These are phyloP conservation scores for Hibiscus tridactylites DNA, from an alignment of 345 rosid species.

Conservation along the genomic window DNA sequence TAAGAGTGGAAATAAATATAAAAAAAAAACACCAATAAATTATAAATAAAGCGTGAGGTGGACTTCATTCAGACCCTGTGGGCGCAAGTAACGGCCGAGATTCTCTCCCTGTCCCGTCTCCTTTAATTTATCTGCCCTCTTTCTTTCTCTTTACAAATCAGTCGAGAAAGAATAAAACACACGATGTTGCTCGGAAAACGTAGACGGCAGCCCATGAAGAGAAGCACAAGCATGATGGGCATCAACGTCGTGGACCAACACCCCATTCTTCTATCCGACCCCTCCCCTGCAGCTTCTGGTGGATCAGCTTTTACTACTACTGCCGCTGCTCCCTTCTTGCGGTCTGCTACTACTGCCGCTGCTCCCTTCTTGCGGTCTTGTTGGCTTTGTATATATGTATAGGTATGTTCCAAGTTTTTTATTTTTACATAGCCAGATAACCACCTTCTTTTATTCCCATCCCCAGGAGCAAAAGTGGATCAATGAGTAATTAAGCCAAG, in stretches of 20 bases:
- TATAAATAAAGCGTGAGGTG: neutral
- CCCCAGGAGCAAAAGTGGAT: neutral
- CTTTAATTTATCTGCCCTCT: neutral
- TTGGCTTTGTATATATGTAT: constrained; percentile 88
- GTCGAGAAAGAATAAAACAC: neutral
- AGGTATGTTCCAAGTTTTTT: constrained; percentile 27
- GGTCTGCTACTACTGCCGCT: constrained; percentile 15
- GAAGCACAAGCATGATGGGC: constrained; percentile 68
- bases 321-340: too few relatives aligned
- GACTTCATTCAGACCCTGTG: neutral
- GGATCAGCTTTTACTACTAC: neutral
- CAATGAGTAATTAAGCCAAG: neutral
- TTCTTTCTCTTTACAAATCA: neutral
- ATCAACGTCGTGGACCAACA: constrained; percentile 25
- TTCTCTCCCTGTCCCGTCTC: neutral
- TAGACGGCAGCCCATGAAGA: constrained; percentile 48
- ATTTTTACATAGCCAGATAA: too few relatives aligned
- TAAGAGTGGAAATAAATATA: too few relatives aligned
- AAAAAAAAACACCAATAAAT: too few relatives aligned
- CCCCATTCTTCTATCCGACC: neutral
- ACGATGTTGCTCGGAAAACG: constrained; percentile 66
- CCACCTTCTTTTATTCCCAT: neutral
- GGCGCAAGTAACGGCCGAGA: neutral
- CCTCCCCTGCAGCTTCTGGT: neutral
- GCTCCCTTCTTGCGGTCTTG: constrained; percentile 52